phyloP scores from a whole-genome alignment of 768 basidiomycete species.

The Cystofilobasidium macerans region DNA sequence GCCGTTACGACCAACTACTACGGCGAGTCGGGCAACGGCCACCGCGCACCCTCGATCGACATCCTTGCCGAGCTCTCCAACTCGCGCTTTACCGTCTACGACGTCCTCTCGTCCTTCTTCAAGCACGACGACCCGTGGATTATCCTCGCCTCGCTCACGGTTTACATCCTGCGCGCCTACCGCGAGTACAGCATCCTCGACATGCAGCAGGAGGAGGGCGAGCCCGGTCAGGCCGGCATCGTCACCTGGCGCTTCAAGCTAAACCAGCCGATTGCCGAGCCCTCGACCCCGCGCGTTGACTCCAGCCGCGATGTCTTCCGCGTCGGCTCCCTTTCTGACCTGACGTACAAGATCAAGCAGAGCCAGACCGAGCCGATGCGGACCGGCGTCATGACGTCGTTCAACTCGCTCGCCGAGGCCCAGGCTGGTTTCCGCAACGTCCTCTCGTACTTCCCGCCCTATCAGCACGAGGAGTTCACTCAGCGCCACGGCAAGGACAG shows the following conservation, averaged over 20 bases:
- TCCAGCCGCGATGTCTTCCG: slow-evolving; percentile 53
- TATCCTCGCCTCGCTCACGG: slow-evolving; percentile 52
- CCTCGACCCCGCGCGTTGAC: slow-evolving; percentile 38
- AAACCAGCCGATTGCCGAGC: slow-evolving; percentile 55
- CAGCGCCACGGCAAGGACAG: slow-evolving; percentile 61
- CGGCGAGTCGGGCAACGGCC: slow-evolving; percentile 59
- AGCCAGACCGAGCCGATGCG: slow-evolving; percentile 75
- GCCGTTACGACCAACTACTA: slow-evolving; percentile 80
- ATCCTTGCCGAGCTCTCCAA: slow-evolving; percentile 86
- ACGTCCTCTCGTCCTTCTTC: slow-evolving; percentile 94
- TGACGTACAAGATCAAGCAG: slow-evolving; percentile 82
- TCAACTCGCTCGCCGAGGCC: slow-evolving; percentile 50
- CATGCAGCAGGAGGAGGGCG: slow-evolving; percentile 84
- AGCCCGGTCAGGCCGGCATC: slow-evolving; percentile 67
- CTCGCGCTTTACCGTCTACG: slow-evolving; percentile 91
- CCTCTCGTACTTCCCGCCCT: slow-evolving; percentile 23
- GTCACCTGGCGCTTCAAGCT: slow-evolving; percentile 95
- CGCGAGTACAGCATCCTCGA: slow-evolving; percentile 82
- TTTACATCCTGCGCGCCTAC: slow-evolving; percentile 39
- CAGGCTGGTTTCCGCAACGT: slow-evolving; percentile 27
- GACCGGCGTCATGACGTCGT: slow-evolving; percentile 82
- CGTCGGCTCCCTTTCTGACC: slow-evolving; percentile 86
- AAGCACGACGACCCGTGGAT: slow-evolving; percentile 73
- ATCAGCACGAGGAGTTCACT: slow-evolving; percentile 40
- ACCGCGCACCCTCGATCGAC: slow-evolving; percentile 70